phyloP scores from a whole-genome alignment of 768 basidiomycete species.

The Tulasnella sp. region DNA sequence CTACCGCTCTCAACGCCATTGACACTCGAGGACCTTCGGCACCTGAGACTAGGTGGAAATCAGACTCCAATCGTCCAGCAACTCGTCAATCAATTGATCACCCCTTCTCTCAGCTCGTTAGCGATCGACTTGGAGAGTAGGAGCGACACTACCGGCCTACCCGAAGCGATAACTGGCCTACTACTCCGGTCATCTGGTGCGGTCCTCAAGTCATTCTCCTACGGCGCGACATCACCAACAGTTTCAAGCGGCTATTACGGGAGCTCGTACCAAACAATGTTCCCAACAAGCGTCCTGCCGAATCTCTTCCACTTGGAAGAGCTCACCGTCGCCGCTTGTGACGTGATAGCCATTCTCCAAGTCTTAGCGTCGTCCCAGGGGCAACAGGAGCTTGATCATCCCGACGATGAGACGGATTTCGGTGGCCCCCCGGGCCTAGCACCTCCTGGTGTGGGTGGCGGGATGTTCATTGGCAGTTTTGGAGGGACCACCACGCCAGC shows the following conservation, averaged over 20 bases:
- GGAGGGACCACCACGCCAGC: not conserved
- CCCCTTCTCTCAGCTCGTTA: slow-evolving; percentile 47
- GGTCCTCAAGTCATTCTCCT: slow-evolving; percentile 42
- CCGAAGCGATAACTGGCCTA: slow-evolving; percentile 54
- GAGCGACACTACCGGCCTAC: slow-evolving; percentile 42
- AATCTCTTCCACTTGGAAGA: slow-evolving; percentile 48
- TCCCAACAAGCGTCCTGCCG: slow-evolving; percentile 46
- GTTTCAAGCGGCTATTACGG: not conserved
- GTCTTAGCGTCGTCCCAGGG: slow-evolving; percentile 33
- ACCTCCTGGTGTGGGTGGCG: not conserved
- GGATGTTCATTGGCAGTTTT: not conserved
- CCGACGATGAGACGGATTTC: slow-evolving; percentile 10
- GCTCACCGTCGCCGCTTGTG: slow-evolving; percentile 51
- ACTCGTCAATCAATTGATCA: slow-evolving; percentile 48
- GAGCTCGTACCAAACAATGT: slow-evolving; percentile 43
- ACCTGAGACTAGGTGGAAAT: slow-evolving; percentile 46
- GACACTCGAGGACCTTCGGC: slow-evolving; percentile 42
- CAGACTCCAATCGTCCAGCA: slow-evolving; percentile 39
- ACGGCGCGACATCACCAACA: slow-evolving; percentile 24
- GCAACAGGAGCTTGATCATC: not conserved
- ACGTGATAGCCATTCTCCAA: slow-evolving; percentile 50
- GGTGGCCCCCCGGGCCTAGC: not conserved
- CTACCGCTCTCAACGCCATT: slow-evolving; percentile 43
- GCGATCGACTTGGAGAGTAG: slow-evolving; percentile 61
- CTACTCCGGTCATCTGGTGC: slow-evolving; percentile 50